Evolutionary conservation across 1,139 yeast species (phyloP).

Genomic region (Hyphopichia wangnamkhiaoensis): DNA sequence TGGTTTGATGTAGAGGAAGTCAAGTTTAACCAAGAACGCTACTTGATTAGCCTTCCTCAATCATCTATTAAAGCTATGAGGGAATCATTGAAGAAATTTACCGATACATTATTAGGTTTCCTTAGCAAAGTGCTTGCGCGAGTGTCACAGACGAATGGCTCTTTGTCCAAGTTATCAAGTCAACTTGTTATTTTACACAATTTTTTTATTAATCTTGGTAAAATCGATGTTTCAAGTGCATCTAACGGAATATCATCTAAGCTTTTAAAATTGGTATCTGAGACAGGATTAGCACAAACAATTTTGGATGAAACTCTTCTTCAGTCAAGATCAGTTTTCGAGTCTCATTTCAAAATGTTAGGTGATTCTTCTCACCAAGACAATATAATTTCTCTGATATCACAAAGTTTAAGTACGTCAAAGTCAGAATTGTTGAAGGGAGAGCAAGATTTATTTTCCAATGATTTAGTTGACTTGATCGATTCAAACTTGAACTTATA

Average conservation of each 20-base stretch:
- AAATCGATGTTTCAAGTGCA: slow-evolving; percentile 13
- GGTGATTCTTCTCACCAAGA: not conserved
- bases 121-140: not conserved
- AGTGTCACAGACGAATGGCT: not conserved
- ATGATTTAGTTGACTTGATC: slow-evolving; percentile 23
- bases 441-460: slow-evolving; percentile 19
- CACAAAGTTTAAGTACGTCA: not conserved
- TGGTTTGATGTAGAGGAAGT: slow-evolving; percentile 27
- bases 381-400: not conserved
- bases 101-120: not conserved
- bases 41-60: slow-evolving; percentile 7
- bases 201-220: slow-evolving; percentile 23
- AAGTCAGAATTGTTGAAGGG: too few relatives aligned
- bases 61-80: slow-evolving; percentile 7
- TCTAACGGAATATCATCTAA: slow-evolving; percentile 6
- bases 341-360: slow-evolving; percentile 7
- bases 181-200: slow-evolving; percentile 21
- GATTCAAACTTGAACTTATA: slow-evolving; percentile 30
- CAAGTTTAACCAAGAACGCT: slow-evolving; percentile 11
- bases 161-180: slow-evolving; percentile 7
- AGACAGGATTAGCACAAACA: not conserved
- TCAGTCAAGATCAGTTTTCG: slow-evolving; percentile 5
- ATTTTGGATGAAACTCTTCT: not conserved
- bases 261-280: slow-evolving; percentile 1
- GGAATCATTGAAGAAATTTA: slow-evolving; percentile 2